Evolutionary conservation across 2,329 filamentous ascomycete species (phyloP).

Genomic region (Aureobasidium uvarum): DNA sequence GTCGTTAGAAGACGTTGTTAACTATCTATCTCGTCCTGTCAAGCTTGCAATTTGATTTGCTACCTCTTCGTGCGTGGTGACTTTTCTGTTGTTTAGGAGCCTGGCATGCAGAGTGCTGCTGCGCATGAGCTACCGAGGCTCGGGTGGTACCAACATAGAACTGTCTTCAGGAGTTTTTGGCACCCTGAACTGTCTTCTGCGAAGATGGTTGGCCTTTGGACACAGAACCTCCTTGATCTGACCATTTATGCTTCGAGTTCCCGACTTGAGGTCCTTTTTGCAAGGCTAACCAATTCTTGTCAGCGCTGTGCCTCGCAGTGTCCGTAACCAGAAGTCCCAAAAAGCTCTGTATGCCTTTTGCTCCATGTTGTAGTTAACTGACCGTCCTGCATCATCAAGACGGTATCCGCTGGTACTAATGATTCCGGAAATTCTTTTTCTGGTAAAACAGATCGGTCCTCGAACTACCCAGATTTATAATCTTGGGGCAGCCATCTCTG

Average conservation of each 20-base stretch:
- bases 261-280: too few species aligned
- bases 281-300: too few species aligned
- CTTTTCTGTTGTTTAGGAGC: not conserved
- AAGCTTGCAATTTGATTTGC: not conserved
- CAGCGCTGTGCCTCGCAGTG: too few species aligned
- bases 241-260: not conserved
- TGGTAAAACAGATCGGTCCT: conserved; percentile 86
- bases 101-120: not conserved
- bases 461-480: conserved; percentile 95
- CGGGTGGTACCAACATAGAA: too few species aligned
- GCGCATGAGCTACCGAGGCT: not conserved
- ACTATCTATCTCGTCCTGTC: not conserved
- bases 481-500: conserved; percentile 96
- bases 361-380: not conserved
- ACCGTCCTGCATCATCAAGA: not conserved
- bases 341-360: not conserved
- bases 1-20: not conserved
- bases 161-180: not conserved
- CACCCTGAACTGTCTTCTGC: not conserved
- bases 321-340: not conserved
- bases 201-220: not conserved
- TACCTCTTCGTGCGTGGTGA: not conserved
- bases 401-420: conserved; percentile 37
- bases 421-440: conserved; percentile 69
- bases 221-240: not conserved